A percentile compares a stretch with the other conserved stretches of the same genome.
Conservation (phyloP, 2,329 filamentous ascomycete species). For the Acephala macrosclerotiorum region DNA sequence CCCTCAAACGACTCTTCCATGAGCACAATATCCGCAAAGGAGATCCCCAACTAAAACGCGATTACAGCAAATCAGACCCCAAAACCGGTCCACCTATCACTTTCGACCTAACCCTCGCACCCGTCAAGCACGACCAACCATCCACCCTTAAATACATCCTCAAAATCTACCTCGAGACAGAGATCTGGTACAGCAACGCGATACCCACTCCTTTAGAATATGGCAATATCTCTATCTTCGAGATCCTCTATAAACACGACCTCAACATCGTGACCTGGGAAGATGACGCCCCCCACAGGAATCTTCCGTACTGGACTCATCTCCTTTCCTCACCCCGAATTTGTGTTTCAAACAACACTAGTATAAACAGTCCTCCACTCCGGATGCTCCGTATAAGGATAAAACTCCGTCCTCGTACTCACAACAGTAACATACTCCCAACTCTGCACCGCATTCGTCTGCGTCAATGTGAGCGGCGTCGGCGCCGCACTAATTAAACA, state of each 20-base stretch:
- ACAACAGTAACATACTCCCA: constrained; percentile 14
- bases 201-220: neutral
- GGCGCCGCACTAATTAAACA: constrained; percentile 11
- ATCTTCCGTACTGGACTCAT: no score
- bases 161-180: neutral
- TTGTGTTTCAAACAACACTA: neutral
- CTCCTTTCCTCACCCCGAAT: no score
- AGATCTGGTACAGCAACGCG: neutral
- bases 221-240: neutral
- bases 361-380: constrained; percentile 6
- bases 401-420: neutral
- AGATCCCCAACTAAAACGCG: neutral
- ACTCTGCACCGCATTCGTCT: constrained; percentile 3
- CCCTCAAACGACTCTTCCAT: neutral
- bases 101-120: neutral
- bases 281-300: neutral
- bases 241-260: neutral
- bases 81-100: neutral
- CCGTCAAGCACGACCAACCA: neutral
- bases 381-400: constrained; percentile 6
- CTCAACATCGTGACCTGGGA: neutral
- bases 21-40: neutral
- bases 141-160: neutral
- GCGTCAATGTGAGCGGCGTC: neutral
- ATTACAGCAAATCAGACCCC: neutral